Base-by-base conservation (phyloP, 371 early-diverging fungal genomes). In the Apophysomyces variabilis region DNA sequence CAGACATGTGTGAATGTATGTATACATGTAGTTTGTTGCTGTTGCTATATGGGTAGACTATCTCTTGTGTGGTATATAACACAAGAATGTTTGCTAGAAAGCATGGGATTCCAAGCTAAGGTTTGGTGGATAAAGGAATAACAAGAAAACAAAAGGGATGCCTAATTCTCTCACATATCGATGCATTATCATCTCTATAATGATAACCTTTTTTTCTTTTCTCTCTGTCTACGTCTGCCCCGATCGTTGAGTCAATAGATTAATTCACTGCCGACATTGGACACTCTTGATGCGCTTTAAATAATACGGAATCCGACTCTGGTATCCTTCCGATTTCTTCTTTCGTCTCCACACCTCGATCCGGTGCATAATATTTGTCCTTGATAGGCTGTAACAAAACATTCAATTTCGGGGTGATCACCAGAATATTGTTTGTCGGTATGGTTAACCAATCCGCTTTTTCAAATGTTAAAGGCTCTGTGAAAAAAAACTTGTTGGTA, bases 401-500 rank as follows among this genome's bases (percentile, higher is more conserved):
- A 47, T 93, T 94, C 61, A 91, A 70, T 70, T 85, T 89, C 8
- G 90, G 87, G 21, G 93, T 93, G 43, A 94, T 85, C 13, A 93
- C 87, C 41, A 93, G 71, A 47, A 92, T 61, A 11, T 91, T 91
- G 65, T 94, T 94, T 14, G 89, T 88, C 3, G 95, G 95, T 39
- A 94, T 88, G 21, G 85, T 86, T 57, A 92, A 66, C 95, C 95
- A 94, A 73, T 94, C 95, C 0, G 90, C 84, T 66, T 88, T 83
- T 72, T 93, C 93, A 66, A 91, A 94, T 16, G 94, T 94, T 45
- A 94, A 70, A 12, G 94, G 94, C 71, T 94, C 94, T 86, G n/a
- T n/a, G 69, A 36, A 54, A 6, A 58, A 36, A n/a, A 26, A 35
- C 18, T 18, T 39, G 41, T 21, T 54, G 7, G 18, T 13, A 26